Percentiles rank a stretch among this genome's conserved stretches.
Conservation (phyloP, 495 filamentous ascomycete species). For the Cercophora sp. region DNA sequence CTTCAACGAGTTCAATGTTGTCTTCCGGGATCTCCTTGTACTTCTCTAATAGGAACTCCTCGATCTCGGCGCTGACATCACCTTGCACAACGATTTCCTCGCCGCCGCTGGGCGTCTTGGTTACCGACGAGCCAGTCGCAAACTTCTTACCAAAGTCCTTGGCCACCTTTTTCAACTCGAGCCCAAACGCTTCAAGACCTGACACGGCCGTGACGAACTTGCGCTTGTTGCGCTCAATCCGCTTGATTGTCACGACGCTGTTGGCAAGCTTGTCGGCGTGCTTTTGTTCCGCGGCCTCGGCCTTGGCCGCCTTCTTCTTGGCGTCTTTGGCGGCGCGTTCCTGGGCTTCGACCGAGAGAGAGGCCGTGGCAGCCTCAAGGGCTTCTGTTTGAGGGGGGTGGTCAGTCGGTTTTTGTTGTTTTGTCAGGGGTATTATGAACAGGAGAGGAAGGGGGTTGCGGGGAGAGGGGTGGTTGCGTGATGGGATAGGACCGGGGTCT, state of each 20-base stretch:
- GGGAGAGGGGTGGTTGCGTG: slow-evolving; percentile 15
- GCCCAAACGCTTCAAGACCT: slow-evolving; percentile 81
- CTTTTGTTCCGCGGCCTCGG: slow-evolving; percentile 74
- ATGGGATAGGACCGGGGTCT: background rate
- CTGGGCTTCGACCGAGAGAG: slow-evolving; percentile 81
- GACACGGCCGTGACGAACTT: slow-evolving; percentile 91
- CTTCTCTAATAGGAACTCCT: slow-evolving; percentile 82
- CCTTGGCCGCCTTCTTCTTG: slow-evolving; percentile 83
- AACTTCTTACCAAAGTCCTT: slow-evolving; percentile 91
- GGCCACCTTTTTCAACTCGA: slow-evolving; percentile 86
- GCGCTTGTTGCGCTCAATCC: slow-evolving; percentile 94
- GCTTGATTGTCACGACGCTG: slow-evolving; percentile 85
- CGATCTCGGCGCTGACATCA: slow-evolving; percentile 91
- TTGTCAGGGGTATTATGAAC: too few species aligned
- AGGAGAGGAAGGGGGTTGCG: background rate
- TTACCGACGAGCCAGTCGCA: slow-evolving; percentile 89
- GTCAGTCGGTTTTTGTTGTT: background rate
- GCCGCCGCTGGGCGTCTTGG: slow-evolving; percentile 75
- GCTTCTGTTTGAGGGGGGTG: slow-evolving; percentile 54
- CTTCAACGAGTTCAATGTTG: slow-evolving; percentile 90
- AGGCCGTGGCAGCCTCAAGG: slow-evolving; percentile 72
- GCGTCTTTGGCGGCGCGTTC: slow-evolving; percentile 93
- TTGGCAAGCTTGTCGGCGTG: slow-evolving; percentile 71
- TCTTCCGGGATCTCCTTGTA: slow-evolving; percentile 83
- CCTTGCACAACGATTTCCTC: slow-evolving; percentile 99